Conservation (phyloP, 2,329 filamentous ascomycete genomes). For the Furcasterigmium furcatum region DNA sequence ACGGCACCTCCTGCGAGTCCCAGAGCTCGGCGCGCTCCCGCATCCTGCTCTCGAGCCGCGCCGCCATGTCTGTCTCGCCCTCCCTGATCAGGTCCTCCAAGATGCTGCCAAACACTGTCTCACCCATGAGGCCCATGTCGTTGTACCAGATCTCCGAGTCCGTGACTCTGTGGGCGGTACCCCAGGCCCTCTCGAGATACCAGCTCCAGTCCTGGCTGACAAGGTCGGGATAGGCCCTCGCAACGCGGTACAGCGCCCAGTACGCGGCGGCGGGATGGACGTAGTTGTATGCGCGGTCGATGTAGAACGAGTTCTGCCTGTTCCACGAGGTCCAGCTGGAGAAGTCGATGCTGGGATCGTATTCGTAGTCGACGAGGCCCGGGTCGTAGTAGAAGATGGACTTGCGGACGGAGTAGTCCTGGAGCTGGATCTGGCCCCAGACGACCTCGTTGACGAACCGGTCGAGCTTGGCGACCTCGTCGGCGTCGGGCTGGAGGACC, state of each 20-base stretch:
- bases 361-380: conserved; percentile 36
- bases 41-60: conserved; percentile 42
- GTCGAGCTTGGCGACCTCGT: conserved; percentile 50
- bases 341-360: conserved; percentile 43
- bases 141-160: conserved; percentile 38
- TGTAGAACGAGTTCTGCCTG: conserved; percentile 35
- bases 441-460: conserved; percentile 48
- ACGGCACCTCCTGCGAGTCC: conserved; percentile 49
- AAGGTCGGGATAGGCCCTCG: conserved; percentile 41
- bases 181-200: conserved; percentile 53
- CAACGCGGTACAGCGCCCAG: conserved; percentile 55
- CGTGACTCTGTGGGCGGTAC: conserved; percentile 39
- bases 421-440: conserved; percentile 43
- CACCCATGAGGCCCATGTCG: conserved; percentile 53
- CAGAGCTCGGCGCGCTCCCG: conserved; percentile 43
- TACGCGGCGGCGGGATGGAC: conserved; percentile 53
- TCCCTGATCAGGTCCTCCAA: conserved; percentile 48
- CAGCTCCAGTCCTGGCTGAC: conserved; percentile 43
- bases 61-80: conserved; percentile 32
- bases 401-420: conserved; percentile 46
- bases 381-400: conserved; percentile 57
- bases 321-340: conserved; percentile 49
- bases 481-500: conserved; percentile 41
- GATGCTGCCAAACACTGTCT: conserved; percentile 53
- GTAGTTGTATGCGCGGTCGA: conserved; percentile 56